Evolutionary conservation across 805 yeast species (phyloP), one percentile per base, ranked within the genome.

Genomic region (Cephaloascus fragrans): DNA sequence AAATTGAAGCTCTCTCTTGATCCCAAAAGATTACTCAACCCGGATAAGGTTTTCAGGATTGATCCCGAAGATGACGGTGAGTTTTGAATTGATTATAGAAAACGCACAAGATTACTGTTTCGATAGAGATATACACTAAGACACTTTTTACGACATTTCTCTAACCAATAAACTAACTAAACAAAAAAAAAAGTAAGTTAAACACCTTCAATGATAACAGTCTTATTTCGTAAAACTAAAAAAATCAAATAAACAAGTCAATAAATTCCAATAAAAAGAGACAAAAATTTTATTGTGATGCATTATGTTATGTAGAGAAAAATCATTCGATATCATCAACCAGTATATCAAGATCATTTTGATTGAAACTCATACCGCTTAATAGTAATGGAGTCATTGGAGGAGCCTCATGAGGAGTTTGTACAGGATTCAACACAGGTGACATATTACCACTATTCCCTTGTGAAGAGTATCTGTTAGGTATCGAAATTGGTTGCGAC

Each of bases 31-130:
- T 67, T 85, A 33, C 52, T 84, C 55, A 85, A 85, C 50, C 90
- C 93, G 0, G 95, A 84, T 48, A 86, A 85, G 53, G 71, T 85
- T 16, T 82, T 84, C 57, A 73, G 69, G 47, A 75, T 79, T 5
- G 89, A 81, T 49, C 84, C 85, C 9, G 46, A 53, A 6, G 72
- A 61, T 42, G 39, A 41, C 3, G 62, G 62, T 12, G 20, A 19
- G 20, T 34, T 12, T 34, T 31, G 33, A 31, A 16, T n/a, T n/a
- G n/a, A n/a, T n/a, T n/a, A n/a, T n/a, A n/a, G n/a, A n/a, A n/a
- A n/a, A n/a, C n/a, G n/a, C n/a, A n/a, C n/a, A n/a, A n/a, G n/a
- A n/a, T n/a, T n/a, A n/a, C n/a, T n/a, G n/a, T n/a, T n/a, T n/a
- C n/a, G n/a, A n/a, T n/a, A n/a, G n/a, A n/a, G n/a, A n/a, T n/a